Conservation (phyloP, 2,329 filamentous ascomycete genomes). For the Claviceps sp. region DNA sequence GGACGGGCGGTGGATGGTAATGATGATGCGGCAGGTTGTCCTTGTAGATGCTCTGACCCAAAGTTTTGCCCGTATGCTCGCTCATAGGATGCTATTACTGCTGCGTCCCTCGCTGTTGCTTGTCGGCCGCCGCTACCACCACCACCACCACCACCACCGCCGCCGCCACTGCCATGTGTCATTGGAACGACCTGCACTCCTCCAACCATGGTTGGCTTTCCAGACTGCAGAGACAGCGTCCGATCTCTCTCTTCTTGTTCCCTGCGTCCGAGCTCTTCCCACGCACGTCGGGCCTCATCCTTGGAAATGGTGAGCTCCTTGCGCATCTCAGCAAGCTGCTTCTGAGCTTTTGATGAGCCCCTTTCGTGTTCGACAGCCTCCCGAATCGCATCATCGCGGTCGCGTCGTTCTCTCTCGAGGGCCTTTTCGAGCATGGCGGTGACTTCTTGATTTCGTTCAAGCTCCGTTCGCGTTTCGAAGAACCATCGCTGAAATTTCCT, state of each 20-base stretch:
- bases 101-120: slow-evolving; percentile 27
- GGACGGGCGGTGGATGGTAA: slow-evolving; percentile 17
- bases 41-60: slow-evolving; percentile 25
- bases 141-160: too few species aligned
- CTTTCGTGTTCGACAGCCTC: slow-evolving; percentile 53
- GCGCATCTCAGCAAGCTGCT: slow-evolving; percentile 76
- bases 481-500: slow-evolving; percentile 98
- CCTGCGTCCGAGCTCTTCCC: slow-evolving; percentile 88
- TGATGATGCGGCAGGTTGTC: slow-evolving; percentile 21
- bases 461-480: slow-evolving; percentile 80
- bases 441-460: slow-evolving; percentile 73
- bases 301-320: slow-evolving; percentile 91
- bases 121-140: slow-evolving; percentile 47
- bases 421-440: slow-evolving; percentile 67
- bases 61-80: slow-evolving; percentile 18
- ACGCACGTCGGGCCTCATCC: slow-evolving; percentile 86
- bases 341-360: slow-evolving; percentile 63
- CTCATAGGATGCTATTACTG: slow-evolving; percentile 10
- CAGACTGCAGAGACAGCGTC: slow-evolving; percentile 71
- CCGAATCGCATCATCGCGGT: slow-evolving; percentile 52
- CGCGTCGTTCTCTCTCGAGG: slow-evolving; percentile 61
- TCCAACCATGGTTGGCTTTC: slow-evolving; percentile 77
- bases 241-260: slow-evolving; percentile 89
- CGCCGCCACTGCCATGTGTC: slow-evolving; percentile 31
- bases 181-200: slow-evolving; percentile 94